Conservation (phyloP, 495 filamentous ascomycete genomes). For the Ramalina intermedia region DNA sequence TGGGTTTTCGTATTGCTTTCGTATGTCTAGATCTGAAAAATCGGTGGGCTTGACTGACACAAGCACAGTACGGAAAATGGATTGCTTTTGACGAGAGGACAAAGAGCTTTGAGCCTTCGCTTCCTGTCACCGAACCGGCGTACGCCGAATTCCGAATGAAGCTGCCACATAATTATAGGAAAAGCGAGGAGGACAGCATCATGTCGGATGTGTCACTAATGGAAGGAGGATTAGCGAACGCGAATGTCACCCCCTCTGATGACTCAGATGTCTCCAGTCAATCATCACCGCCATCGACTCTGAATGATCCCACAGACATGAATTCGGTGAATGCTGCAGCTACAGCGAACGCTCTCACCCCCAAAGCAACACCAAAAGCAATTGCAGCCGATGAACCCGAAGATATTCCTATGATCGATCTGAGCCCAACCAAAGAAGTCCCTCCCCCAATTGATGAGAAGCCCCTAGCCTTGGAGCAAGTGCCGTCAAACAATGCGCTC, state of each 20-base stretch:
- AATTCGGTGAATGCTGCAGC: background rate
- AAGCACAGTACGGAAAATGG: too few relatives aligned
- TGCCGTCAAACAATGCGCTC: too few relatives aligned
- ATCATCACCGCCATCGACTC: background rate
- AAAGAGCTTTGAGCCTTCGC: background rate
- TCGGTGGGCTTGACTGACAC: too few relatives aligned
- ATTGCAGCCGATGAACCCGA: background rate
- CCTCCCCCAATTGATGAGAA: background rate
- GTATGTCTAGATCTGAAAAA: too few relatives aligned
- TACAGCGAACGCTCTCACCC: background rate
- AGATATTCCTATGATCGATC: conserved; percentile 3
- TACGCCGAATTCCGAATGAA: background rate
- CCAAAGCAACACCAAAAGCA: background rate
- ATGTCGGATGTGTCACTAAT: conserved; percentile 1
- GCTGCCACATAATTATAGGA: background rate
- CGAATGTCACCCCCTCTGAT: background rate
- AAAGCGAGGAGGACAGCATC: conserved; percentile 1
- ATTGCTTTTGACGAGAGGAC: background rate
- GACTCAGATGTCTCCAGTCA: background rate
- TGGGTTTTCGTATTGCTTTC: conserved; percentile 48
- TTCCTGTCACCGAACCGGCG: background rate
- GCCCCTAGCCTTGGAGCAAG: too few relatives aligned
- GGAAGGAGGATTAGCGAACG: background rate
- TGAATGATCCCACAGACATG: background rate
- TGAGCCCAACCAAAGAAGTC: background rate